Base-by-base conservation (phyloP, 2,329 filamentous ascomycete species). In the Hypoxylon sp. region DNA sequence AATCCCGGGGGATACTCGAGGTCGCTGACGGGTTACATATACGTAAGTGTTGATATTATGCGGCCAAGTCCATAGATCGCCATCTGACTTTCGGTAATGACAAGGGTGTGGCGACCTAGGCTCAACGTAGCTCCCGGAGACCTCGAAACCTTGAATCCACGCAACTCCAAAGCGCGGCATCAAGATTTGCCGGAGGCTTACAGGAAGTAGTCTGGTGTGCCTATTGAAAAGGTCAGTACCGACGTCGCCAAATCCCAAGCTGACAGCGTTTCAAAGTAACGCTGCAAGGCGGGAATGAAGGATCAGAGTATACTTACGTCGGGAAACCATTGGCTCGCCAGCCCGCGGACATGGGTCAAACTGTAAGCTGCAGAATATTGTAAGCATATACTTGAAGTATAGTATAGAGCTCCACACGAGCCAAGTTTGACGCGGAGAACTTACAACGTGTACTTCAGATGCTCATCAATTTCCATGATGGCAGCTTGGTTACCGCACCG, bases 391-490 rank as follows among this genome's bases (percentile, higher is more conserved):
- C 56, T 62, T 35, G 6, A 24, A 63, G 44, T 57, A 22, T 39
- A 63, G 44, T 57, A 22, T 39, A 37, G 50, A 51, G 57, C 31
- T 57, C 22, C 24, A 53, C 39, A 33, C 56, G 50, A 58, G 44
- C 52, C 19, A 11, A 24, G 19, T 61, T 55, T 10, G 11, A 47
- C n/a, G 44, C 29, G n/a, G 50, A 33, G 33, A 50, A 90, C 94
- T 82, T 88, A 98, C 95, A 99, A 98, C 78, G 96, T 98, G 84
- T 98, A 99, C 86, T 99, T 98, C 80, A 99, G 85, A 81, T 98
- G 94, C 84, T 99, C 96, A 74, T 98, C 96, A 81, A 99, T 99
- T 83, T 98, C 96, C 96, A 99, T 99, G 81, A 99, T 98, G n/a
- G 96, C 96, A 63, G 96, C 96, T 83, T 98, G 96, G 83, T 99